Base-by-base conservation (phyloP, 2,329 filamentous ascomycete species). In the Calonectria leucothoes region DNA sequence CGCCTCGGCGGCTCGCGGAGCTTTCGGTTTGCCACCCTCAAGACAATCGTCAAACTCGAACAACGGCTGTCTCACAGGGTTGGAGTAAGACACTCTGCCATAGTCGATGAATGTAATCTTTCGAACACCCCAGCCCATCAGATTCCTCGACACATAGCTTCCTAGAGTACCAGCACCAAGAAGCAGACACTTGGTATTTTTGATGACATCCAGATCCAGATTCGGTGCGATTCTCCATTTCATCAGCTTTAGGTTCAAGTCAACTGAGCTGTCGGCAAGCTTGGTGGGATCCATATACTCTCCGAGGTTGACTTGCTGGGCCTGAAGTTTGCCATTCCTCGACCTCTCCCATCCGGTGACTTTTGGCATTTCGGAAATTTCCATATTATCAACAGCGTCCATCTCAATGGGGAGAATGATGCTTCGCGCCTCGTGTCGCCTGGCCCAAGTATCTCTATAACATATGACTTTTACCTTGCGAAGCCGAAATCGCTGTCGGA, bases 51-150 rank as follows among this genome's bases (percentile, higher is more conserved):
- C 90, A 80, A 98, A 98, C 72, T 93, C 92, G 83, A 98, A 99
- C 2, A 99, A 89, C 1, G 97, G 96, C 82, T 99, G 97, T 39
- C 97, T 92, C 12, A 98, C 97, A 0, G 97, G 97, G 80, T 99
- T 99, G 1, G 96, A 98, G 83, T 95, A 99, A 8, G 96, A 98
- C 39, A 99, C 96, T 6, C 90, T 91, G 14, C 94, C 97, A 80
- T 98, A 98, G 85, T 99, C 97, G 75, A 99, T 92, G 82, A 99
- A 98, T 0, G 96, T 98, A 77, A 99, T 96, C 82, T 97, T 97
- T 29, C 94, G 91, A 14, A 98, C 95, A 15, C 97, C 97, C 97
- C 97, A 99, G 1, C 95, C 97, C 89, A 98, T 93, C 49, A 99
- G 85, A 74, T 96, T 97, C 66, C 97, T 91, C 14, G 96, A 95